These are phyloP conservation scores for Chalciporus sp. DNA, from an alignment of 1,284 basidiomycete species.

Conservation along the genomic window DNA sequence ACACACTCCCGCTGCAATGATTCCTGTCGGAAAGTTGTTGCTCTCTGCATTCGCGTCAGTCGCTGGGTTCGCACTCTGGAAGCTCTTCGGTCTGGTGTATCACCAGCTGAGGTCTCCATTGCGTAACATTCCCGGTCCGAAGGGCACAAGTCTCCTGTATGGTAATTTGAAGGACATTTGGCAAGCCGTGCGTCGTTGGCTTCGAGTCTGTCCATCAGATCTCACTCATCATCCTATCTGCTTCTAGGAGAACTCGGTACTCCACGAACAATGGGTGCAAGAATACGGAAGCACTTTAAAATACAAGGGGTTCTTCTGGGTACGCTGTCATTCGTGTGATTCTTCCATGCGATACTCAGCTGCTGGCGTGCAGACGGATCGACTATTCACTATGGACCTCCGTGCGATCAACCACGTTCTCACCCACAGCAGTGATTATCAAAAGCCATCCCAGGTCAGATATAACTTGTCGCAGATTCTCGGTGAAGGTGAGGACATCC, in stretches of 20 bases:
- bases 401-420: conserved; percentile 42
- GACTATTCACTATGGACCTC: conserved; percentile 35
- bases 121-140: not conserved
- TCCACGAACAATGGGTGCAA: conserved; percentile 43
- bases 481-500: conserved; percentile 30
- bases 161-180: not conserved
- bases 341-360: not conserved
- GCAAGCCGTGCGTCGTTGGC: not conserved
- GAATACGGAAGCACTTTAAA: conserved; percentile 55
- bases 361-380: conserved; percentile 13
- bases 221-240: not conserved
- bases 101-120: not conserved
- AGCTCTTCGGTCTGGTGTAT: not conserved
- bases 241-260: not conserved
- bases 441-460: conserved; percentile 34
- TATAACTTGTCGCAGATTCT: conserved; percentile 26
- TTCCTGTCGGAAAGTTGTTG: not conserved
- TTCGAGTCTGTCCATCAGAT: not conserved
- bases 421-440: conserved; percentile 36
- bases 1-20: not conserved
- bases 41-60: not conserved
- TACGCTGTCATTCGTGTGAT: conserved; percentile 15
- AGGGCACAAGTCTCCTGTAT: not conserved
- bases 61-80: not conserved
- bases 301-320: conserved; percentile 47